phyloP scores from a whole-genome alignment of 2,329 filamentous ascomycete species.

The Beauveria scarabaeidicola region DNA sequence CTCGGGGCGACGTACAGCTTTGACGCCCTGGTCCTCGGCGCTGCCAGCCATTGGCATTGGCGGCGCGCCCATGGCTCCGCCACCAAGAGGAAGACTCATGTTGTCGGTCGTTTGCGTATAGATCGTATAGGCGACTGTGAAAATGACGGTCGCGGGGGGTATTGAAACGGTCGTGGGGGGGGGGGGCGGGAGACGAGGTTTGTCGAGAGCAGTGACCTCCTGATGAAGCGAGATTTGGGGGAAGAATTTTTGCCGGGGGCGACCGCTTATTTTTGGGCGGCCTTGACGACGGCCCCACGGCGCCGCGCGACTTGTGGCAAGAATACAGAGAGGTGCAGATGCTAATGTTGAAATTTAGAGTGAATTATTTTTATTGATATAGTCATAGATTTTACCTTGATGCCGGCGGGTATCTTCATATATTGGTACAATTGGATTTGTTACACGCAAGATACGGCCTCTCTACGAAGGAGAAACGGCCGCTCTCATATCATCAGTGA shows the following conservation, averaged over 20 bases:
- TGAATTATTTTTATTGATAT: too few species aligned
- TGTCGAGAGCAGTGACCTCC: slow-evolving; percentile 14
- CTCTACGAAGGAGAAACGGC: too few species aligned
- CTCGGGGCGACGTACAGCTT: slow-evolving; percentile 31
- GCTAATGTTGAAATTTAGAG: too few species aligned
- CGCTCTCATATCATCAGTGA: too few species aligned
- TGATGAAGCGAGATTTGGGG: slow-evolving; percentile 16
- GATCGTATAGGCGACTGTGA: neutral
- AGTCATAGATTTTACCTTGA: too few species aligned
- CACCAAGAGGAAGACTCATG: slow-evolving; percentile 30
- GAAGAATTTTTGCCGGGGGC: slow-evolving; percentile 31
- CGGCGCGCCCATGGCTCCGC: slow-evolving; percentile 14
- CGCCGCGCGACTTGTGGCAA: neutral
- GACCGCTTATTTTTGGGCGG: slow-evolving; percentile 26
- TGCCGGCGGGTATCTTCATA: too few species aligned
- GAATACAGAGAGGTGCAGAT: too few species aligned
- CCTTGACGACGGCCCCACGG: neutral
- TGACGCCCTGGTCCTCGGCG: slow-evolving; percentile 43
- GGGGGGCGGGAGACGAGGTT: slow-evolving; percentile 4
- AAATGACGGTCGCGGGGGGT: neutral
- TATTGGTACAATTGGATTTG: neutral
- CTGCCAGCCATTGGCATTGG: slow-evolving; percentile 20
- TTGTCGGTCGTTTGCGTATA: neutral
- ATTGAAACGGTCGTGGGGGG: neutral
- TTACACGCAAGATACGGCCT: neutral